These are phyloP conservation scores for Paramecium sonneborni DNA, from an alignment of 73 alveolate species.

Conservation along the genomic window DNA sequence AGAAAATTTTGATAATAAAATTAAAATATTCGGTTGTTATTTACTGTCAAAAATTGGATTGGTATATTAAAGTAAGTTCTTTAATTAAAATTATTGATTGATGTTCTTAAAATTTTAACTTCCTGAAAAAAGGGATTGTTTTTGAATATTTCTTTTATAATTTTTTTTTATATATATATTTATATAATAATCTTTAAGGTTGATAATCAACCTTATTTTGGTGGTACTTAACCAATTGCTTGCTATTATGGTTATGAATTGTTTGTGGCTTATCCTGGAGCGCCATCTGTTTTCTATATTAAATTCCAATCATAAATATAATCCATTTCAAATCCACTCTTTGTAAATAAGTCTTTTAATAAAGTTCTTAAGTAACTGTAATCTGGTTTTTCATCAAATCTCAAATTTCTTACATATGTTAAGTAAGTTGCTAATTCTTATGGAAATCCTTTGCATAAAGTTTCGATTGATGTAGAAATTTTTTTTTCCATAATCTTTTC, in stretches of 20 bases:
- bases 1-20: too few species aligned
- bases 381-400: constrained; percentile 93
- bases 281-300: constrained; percentile 21
- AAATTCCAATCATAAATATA: constrained; percentile 66
- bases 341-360: constrained; percentile 59
- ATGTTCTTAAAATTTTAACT: neutral
- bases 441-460: constrained; percentile 86
- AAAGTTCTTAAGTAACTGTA: constrained; percentile 74
- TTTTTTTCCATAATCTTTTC: constrained; percentile 88
- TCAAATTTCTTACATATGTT: constrained; percentile 81
- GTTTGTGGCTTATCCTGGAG: neutral
- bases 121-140: neutral
- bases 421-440: constrained; percentile 80
- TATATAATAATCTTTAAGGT: neutral
- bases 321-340: constrained; percentile 62
- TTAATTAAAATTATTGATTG: neutral
- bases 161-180: neutral
- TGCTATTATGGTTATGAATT: neutral
- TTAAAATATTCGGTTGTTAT: too few species aligned
- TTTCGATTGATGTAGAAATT: constrained; percentile 78
- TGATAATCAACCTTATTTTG: constrained; percentile 6
- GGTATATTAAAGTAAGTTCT: too few species aligned
- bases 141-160: neutral
- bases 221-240: neutral
- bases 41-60: too few species aligned